Base-by-base conservation (phyloP, 768 basidiomycete genomes). In the Lactarius sanguifluus region DNA sequence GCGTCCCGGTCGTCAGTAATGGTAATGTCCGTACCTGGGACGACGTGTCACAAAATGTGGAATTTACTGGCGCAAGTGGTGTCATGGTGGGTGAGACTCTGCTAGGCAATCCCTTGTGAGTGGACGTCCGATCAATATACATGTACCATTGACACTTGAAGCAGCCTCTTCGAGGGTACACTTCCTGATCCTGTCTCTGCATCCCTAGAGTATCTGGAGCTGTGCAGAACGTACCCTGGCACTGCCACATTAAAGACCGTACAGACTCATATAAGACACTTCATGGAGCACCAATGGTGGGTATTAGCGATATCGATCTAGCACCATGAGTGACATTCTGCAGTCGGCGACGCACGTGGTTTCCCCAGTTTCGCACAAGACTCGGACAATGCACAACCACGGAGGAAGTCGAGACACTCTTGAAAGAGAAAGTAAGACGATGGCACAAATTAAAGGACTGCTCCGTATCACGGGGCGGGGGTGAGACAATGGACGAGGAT, bases 41-140 rank as follows among this genome's bases (percentile, higher is more conserved):
- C 34, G 87, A 93, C 73, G 73, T 92, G 15, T 73, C 75, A 66
- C 72, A 73, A 30, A 91, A 92, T 72, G 73, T 81, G 59, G 72
- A 75, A 36, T 78, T 77, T 56, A 90, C 90, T 3, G 79, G 81
- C 18, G 89, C 89, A 54, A 86, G 90, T 70, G 91, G 91, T 10
- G 73, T 88, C 62, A 93, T 93, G 91, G 88, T 92, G 1, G 91
- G 89, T 10, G 91, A 92, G 73, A 83, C 85, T n/a, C 76, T 92
- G 40, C 78, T 91, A 5, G 84, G 83, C 20, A 91, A 93, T 76
- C 90, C 90, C 38, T 86, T 84, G 91, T 91, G 67, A 41, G 81
- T 74, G 30, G 18, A 7, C 13, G 23, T 55, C 43, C 5, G 47
- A 34, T 57, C 12, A 15, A 23, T 1, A 18, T 40, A 60, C 28